Conservation (phyloP, 2,329 filamentous ascomycete genomes). For the Paecilomyces variotii region DNA sequence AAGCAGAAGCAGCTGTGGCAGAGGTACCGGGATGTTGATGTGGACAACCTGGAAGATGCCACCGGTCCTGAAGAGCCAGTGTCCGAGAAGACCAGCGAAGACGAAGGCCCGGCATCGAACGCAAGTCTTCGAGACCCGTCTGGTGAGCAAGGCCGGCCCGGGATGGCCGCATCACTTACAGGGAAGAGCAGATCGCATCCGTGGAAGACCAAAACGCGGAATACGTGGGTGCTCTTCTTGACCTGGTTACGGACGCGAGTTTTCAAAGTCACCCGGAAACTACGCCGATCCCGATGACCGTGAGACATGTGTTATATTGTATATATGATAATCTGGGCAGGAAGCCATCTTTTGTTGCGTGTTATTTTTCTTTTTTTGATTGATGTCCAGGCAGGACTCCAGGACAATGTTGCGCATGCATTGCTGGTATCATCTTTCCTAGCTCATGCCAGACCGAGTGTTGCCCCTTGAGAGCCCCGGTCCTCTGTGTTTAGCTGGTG, state of each 20-base stretch:
- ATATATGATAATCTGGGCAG: neutral
- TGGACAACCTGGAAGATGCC: constrained; percentile 6
- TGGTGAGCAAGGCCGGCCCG: neutral
- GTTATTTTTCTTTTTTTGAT: neutral
- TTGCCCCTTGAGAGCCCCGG: neutral
- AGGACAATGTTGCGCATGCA: neutral
- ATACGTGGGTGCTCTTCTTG: constrained; percentile 47
- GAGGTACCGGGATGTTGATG: constrained; percentile 12
- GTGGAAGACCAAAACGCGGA: constrained; percentile 26
- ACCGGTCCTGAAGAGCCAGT: constrained; percentile 9
- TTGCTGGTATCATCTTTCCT: neutral
- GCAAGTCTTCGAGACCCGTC: neutral
- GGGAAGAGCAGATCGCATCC: constrained; percentile 10
- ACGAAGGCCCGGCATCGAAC: neutral
- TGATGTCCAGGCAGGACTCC: neutral
- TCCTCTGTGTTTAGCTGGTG: neutral
- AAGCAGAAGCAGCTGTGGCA: constrained; percentile 30
- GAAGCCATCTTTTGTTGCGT: neutral
- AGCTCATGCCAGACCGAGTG: neutral
- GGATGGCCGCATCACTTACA: constrained; percentile 2
- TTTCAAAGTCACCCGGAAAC: constrained; percentile 40
- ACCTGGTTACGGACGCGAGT: constrained; percentile 51
- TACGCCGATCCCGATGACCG: constrained; percentile 8
- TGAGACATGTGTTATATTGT: neutral
- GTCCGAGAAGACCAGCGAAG: constrained; percentile 13